These are phyloP conservation scores for Chrysophaeum taylorii DNA, from an alignment of 352 stramenopile genomes.

Conservation along the genomic window DNA sequence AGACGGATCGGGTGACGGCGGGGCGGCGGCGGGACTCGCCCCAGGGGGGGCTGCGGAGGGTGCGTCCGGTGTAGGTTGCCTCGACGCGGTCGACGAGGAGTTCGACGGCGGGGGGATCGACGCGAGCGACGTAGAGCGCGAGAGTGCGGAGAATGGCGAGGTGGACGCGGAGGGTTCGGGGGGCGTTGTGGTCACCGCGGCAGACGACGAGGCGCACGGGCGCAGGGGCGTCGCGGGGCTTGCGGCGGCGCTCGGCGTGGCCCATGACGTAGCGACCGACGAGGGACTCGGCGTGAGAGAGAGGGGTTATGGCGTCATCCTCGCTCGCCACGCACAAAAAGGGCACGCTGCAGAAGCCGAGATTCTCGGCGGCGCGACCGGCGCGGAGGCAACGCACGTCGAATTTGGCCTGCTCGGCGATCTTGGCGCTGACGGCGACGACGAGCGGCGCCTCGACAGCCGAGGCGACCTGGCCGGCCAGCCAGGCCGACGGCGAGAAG, in stretches of 20 bases:
- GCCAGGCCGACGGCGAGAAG: too few relatives aligned
- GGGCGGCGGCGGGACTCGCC: neutral
- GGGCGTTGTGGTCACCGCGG: conserved; percentile 91
- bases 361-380: conserved; percentile 37
- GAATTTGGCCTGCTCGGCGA: too few relatives aligned
- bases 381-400: too few relatives aligned
- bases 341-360: conserved; percentile 83
- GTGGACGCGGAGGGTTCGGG: conserved; percentile 81
- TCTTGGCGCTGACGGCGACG: too few relatives aligned
- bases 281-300: conserved; percentile 51
- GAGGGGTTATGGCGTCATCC: conserved; percentile 84
- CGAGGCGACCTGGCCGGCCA: too few relatives aligned
- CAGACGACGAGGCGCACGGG: conserved; percentile 74
- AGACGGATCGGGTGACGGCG: neutral
- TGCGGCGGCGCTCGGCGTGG: too few relatives aligned
- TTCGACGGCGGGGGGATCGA: too few relatives aligned
- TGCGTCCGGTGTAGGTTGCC: too few relatives aligned
- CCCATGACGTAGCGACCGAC: conserved; percentile 82
- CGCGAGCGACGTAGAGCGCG: too few relatives aligned
- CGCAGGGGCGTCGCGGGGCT: too few relatives aligned
- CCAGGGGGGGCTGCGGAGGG: neutral
- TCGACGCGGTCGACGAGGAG: neutral
- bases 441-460: too few relatives aligned
- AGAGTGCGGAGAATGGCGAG: too few relatives aligned
- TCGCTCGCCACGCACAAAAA: conserved; percentile 85